phyloP scores from a whole-genome alignment of 208 protist genomes.

The Acanthamoeba quina region DNA sequence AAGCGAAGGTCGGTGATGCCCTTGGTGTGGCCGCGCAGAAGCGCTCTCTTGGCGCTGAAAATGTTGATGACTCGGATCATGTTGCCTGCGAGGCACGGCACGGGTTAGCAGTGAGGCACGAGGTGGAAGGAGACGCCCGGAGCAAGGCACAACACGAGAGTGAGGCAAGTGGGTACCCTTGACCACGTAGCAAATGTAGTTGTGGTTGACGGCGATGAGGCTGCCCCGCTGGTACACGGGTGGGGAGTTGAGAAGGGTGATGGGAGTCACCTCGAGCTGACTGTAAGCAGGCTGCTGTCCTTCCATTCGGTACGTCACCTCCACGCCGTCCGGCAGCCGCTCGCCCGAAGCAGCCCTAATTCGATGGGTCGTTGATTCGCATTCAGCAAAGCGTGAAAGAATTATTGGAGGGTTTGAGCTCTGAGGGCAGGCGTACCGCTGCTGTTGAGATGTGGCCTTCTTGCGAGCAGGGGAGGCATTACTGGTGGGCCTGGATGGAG shows the following conservation, averaged over 20 bases:
- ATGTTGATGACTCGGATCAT: slow-evolving; percentile 72
- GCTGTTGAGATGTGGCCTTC: neutral
- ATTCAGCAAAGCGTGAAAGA: neutral
- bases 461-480: neutral
- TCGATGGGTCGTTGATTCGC: neutral
- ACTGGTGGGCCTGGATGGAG: neutral
- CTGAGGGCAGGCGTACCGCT: neutral
- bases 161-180: slow-evolving; percentile 15
- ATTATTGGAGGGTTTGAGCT: no score
- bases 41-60: slow-evolving; percentile 47
- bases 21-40: slow-evolving; percentile 63
- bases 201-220: slow-evolving; percentile 68
- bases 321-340: neutral
- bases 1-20: slow-evolving; percentile 54
- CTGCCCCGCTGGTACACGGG: slow-evolving; percentile 53
- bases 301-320: neutral
- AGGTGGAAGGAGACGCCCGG: neutral
- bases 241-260: slow-evolving; percentile 58
- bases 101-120: neutral
- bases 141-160: neutral
- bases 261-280: slow-evolving; percentile 61
- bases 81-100: slow-evolving; percentile 20
- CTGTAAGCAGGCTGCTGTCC: neutral
- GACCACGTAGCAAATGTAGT: slow-evolving; percentile 74
- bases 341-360: slow-evolving; percentile 14